A percentile compares a stretch with the other conserved stretches of the same genome.
Conservation (phyloP, 192 early-diverging fungal species). For the Mortierella hygrophila region DNA sequence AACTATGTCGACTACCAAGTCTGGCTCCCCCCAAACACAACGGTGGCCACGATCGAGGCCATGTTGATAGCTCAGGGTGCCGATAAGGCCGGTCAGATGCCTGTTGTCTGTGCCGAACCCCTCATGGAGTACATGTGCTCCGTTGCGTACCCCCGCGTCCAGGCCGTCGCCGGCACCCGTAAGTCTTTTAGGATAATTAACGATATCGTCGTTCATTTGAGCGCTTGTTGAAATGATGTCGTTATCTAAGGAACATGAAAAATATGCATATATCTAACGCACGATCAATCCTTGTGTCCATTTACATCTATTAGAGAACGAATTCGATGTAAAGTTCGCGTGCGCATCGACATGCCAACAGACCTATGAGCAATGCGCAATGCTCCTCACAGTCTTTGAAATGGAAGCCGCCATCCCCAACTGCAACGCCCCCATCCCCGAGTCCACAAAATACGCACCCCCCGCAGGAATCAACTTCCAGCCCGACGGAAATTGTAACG, state of each 20-base stretch:
- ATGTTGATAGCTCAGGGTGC: background rate
- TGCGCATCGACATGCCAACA: conserved; percentile 54
- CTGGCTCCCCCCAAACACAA: conserved; percentile 42
- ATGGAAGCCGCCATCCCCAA: conserved; percentile 25
- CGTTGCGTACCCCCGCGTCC: conserved; percentile 44
- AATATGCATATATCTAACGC: background rate
- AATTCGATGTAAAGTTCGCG: conserved; percentile 25
- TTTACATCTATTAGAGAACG: conserved; percentile 1
- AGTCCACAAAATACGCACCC: background rate
- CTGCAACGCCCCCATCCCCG: conserved; percentile 33
- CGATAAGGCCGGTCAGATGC: background rate
- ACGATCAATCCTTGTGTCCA: background rate
- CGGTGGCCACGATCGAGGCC: conserved; percentile 38
- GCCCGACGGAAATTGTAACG: conserved; percentile 31
- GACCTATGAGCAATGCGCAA: conserved; percentile 19
- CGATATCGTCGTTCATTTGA: no score
- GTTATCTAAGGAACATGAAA: no score
- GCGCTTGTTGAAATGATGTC: no score
- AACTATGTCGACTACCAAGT: conserved; percentile 47
- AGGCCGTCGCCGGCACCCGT: background rate
- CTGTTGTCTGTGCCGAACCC: conserved; percentile 34
- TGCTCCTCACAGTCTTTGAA: conserved; percentile 28
- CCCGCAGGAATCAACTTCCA: conserved; percentile 32
- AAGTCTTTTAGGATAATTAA: background rate
- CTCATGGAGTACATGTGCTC: conserved; percentile 52